Base-by-base conservation (phyloP, 345 rosid genomes). In the Turritis glabra region DNA sequence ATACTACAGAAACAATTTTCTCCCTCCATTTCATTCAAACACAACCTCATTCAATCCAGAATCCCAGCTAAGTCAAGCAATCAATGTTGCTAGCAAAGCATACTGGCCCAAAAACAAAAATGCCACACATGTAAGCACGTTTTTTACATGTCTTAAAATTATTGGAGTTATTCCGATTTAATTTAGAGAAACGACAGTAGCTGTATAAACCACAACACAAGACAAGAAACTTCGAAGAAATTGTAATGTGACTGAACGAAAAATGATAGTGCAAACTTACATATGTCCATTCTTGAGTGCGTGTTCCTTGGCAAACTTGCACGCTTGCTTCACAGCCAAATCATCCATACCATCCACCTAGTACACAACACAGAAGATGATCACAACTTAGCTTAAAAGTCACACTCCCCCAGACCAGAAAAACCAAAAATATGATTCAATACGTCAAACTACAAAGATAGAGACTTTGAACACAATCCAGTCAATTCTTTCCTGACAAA, bases 291-390 rank as follows among this genome's bases (percentile, higher is more conserved):
- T 90, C 85, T 89, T 90, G 76, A 91, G 77, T 7, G 83, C 96
- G 56, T 86, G 83, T 77, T 89, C 96, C 81, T 93, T 90, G 2
- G 97, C 97, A 79, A 87, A 90, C 76, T 81, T 86, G 85, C 97
- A 93, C 14, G 93, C 96, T 76, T 93, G 97, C 75, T 93, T 89
- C 74, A 93, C 97, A 69, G 93, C 96, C 53, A 93, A 61, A 25
- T 74, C 92, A 84, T 90, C 98, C 98, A 93, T 93, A 51, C 98
- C 97, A 73, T 93, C 98, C 41, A 93, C 97, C 97, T 88, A 84
- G 29, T 18, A 18, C 17, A 51, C 44, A 52, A 52, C 5, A 19
- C 67, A 40, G 6, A 50, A 25, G 29, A 72, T 26, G 23, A 37
- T 18, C 41, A 61, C 21, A 0, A 61, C 35, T 11, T 46, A 59